These are phyloP conservation scores for Stephania japonica DNA, from an alignment of 164 flowering plant species.

Conservation along the genomic window DNA sequence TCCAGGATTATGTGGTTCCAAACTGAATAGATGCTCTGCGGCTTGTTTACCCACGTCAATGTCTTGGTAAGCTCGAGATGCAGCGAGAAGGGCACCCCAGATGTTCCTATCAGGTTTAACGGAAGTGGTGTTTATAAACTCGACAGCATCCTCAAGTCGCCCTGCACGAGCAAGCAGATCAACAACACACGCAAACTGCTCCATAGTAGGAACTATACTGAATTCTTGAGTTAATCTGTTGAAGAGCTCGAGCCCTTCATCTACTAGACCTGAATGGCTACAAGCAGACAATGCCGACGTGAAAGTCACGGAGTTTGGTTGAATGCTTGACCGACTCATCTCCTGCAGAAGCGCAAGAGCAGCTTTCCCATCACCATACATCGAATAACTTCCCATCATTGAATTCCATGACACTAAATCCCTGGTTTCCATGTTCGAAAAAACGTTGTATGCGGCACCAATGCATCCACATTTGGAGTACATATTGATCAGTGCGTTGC, in stretches of 20 bases:
- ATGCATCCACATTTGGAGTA: conserved; percentile 46
- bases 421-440: conserved; percentile 27
- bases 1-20: conserved; percentile 54
- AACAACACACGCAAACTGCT: conserved; percentile 49
- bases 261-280: conserved; percentile 56
- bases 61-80: conserved; percentile 35
- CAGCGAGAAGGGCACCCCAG: conserved; percentile 54
- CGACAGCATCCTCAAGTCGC: conserved; percentile 37
- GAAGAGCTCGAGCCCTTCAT: conserved; percentile 44
- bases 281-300: conserved; percentile 51
- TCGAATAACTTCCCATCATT: conserved; percentile 33
- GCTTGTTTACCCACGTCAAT: conserved; percentile 33
- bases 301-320: conserved; percentile 41
- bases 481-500: conserved; percentile 51
- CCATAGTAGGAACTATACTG: conserved; percentile 31
- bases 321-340: conserved; percentile 29
- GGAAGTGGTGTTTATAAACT: conserved; percentile 34
- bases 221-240: conserved; percentile 27
- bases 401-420: conserved; percentile 26
- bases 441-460: conserved; percentile 29
- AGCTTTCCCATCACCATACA: conserved; percentile 38
- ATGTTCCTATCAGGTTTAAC: conserved; percentile 33
- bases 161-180: conserved; percentile 49
- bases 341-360: conserved; percentile 36
- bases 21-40: conserved; percentile 36